A percentile compares a stretch with the other conserved stretches of the same genome.
Conservation (phyloP, 1,284 basidiomycete species). For the Pholiota adiposa region DNA sequence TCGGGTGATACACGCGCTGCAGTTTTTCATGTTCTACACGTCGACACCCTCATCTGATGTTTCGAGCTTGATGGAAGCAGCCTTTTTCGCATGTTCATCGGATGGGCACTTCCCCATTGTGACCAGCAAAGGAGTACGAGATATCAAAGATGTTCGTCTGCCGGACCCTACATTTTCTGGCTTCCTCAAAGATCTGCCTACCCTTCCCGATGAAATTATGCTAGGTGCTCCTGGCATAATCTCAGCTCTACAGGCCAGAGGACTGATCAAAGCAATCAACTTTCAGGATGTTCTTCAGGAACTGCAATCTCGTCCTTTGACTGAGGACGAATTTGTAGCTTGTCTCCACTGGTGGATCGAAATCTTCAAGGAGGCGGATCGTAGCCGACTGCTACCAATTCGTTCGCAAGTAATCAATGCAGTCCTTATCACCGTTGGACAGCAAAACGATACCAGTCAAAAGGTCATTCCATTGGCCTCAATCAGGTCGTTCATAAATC, state of each 20-base stretch:
- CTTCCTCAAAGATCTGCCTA: constrained; percentile 84
- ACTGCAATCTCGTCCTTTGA: constrained; percentile 74
- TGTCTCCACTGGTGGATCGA: constrained; percentile 92
- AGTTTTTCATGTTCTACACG: constrained; percentile 86
- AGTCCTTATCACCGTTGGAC: constrained; percentile 59
- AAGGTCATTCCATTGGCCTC: constrained; percentile 72
- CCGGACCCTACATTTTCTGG: constrained; percentile 76
- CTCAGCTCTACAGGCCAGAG: constrained; percentile 64
- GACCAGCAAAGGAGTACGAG: constrained; percentile 79
- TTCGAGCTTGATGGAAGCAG: constrained; percentile 76
- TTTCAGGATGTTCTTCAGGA: constrained; percentile 89
- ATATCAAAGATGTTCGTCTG: constrained; percentile 74
- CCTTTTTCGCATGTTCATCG: constrained; percentile 78
- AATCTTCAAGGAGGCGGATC: constrained; percentile 56
- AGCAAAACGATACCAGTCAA: constrained; percentile 38
- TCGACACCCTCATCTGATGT: constrained; percentile 91
- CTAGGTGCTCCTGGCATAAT: constrained; percentile 71
- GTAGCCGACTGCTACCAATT: constrained; percentile 47
- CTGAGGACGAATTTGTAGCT: constrained; percentile 76
- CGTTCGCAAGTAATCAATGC: constrained; percentile 72
- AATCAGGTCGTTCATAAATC: constrained; percentile 80
- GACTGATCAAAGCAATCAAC: constrained; percentile 81
- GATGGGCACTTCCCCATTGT: constrained; percentile 70
- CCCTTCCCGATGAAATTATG: constrained; percentile 73
- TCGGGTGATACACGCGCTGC: constrained; percentile 82